These are phyloP conservation scores for Myriosclerotinia duriaeana DNA, from an alignment of 2,329 filamentous ascomycete genomes.

Conservation along the genomic window DNA sequence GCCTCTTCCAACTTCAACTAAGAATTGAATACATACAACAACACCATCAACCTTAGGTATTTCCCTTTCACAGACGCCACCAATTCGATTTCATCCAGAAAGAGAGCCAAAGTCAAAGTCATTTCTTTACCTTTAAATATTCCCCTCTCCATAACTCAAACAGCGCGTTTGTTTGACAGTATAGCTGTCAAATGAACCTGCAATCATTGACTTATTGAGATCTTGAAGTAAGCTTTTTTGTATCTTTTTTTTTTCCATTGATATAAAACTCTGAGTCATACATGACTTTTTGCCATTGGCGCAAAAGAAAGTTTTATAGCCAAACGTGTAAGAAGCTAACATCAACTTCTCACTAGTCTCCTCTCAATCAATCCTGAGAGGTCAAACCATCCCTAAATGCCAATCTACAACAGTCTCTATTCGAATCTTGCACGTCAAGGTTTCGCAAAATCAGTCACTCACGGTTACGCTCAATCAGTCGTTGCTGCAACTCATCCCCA, in stretches of 20 bases:
- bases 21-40: not conserved
- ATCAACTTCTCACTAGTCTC: slow-evolving; percentile 34
- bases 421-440: slow-evolving; percentile 91
- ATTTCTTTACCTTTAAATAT: slow-evolving; percentile 16
- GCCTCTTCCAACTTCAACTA: not conserved
- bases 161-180: slow-evolving; percentile 93
- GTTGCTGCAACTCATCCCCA: slow-evolving; percentile 88
- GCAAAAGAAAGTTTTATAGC: not conserved
- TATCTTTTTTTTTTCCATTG: slow-evolving; percentile 24
- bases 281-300: not conserved
- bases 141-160: slow-evolving; percentile 37
- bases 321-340: slow-evolving; percentile 10
- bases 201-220: slow-evolving; percentile 48
- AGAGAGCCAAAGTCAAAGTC: not conserved
- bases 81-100: not conserved
- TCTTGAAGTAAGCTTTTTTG: slow-evolving; percentile 26
- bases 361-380: slow-evolving; percentile 56
- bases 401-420: slow-evolving; percentile 67
- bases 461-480: slow-evolving; percentile 97
- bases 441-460: slow-evolving; percentile 93
- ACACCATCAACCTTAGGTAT: slow-evolving; percentile 1
- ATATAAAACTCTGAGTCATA: slow-evolving; percentile 13
- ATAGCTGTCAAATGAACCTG: slow-evolving; percentile 99
- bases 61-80: slow-evolving; percentile 1
- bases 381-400: slow-evolving; percentile 81